Evolutionary conservation across 345 rosid genomes (phyloP).

Genomic region (Litchi chinensis): DNA sequence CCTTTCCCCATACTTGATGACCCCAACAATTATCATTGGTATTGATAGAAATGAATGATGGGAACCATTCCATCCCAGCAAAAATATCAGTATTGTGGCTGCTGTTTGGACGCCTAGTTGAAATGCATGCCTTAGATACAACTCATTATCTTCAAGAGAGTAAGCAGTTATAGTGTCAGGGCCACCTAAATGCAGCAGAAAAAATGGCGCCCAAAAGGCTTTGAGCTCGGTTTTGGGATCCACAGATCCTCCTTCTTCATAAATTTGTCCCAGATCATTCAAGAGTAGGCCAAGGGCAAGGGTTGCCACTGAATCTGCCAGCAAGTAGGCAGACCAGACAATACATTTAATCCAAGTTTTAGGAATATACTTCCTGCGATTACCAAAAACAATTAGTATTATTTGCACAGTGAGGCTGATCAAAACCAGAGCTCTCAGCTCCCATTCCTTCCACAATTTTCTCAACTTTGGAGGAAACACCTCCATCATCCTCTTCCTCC

Average conservation of each 20-base stretch:
- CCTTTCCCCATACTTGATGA: constrained; percentile 27
- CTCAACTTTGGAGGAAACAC: background rate
- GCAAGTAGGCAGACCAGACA: constrained; percentile 20
- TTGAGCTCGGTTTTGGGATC: background rate
- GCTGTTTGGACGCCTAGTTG: background rate
- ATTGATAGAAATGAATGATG: constrained; percentile 21
- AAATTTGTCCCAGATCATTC: constrained; percentile 8
- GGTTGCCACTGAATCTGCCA: constrained; percentile 18
- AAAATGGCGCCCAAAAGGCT: constrained; percentile 22
- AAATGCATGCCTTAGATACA: constrained; percentile 7
- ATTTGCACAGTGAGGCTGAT: background rate
- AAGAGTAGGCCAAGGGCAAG: constrained; percentile 11
- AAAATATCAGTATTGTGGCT: background rate
- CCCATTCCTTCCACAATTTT: constrained; percentile 4
- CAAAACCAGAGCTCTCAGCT: background rate
- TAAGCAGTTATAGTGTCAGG: constrained; percentile 25
- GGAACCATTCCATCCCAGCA: constrained; percentile 5
- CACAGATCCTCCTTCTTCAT: background rate
- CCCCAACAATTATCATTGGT: constrained; percentile 25
- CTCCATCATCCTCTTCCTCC: constrained; percentile 8
- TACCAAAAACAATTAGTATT: background rate
- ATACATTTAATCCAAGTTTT: background rate
- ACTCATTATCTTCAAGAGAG: constrained; percentile 25
- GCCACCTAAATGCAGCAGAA: constrained; percentile 16
- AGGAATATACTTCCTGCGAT: background rate